Base-by-base conservation (phyloP, 169 alveolate genomes). In the Cyclospora cayetanensis region DNA sequence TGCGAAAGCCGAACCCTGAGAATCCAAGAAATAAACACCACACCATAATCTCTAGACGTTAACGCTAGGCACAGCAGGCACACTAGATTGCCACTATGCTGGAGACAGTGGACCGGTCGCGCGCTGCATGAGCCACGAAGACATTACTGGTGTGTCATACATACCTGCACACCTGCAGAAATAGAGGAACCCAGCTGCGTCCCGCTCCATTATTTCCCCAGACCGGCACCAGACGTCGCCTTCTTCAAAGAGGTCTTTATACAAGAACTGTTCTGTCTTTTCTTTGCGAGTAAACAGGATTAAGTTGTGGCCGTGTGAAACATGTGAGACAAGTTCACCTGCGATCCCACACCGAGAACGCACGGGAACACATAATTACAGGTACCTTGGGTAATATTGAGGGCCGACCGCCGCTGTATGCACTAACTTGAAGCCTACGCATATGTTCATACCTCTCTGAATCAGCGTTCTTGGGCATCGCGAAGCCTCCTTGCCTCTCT, bases 141-240 rank as follows among this genome's bases (percentile, higher is more conserved):
- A n/a, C n/a, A n/a, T n/a, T n/a, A n/a, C n/a, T n/a, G n/a, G n/a
- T n/a, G n/a, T n/a, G n/a, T n/a, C n/a, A n/a, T 60, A 5, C 89
- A 11, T 25, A 31, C 89, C 89, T 12, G 52, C 39, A 74, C 89
- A 74, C 35, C 43, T 52, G 53, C 52, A 80, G 76, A 52, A 74
- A 22, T 80, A 80, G 41, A 80, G 89, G 35, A 80, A 80, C 5
- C 89, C 89, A 2, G 89, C 89, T 2, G 89, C 89, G n/a, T 80
- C 89, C 35, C 89, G 46, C 53, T 80, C 89, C 2, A 80, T 4
- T 4, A 46, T 50, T 12, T 80, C 89, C 55, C 74, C 74, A 29
- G 89, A 80, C 5, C 89, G 89, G 35, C 89, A 80, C 89, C 89
- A 80, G 50, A 80, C 25, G 29, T 80, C 89, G 29, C 72, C 72